These are phyloP conservation scores for Hemileia vastatrix DNA, from an alignment of 1,284 basidiomycete species.

Conservation along the genomic window DNA sequence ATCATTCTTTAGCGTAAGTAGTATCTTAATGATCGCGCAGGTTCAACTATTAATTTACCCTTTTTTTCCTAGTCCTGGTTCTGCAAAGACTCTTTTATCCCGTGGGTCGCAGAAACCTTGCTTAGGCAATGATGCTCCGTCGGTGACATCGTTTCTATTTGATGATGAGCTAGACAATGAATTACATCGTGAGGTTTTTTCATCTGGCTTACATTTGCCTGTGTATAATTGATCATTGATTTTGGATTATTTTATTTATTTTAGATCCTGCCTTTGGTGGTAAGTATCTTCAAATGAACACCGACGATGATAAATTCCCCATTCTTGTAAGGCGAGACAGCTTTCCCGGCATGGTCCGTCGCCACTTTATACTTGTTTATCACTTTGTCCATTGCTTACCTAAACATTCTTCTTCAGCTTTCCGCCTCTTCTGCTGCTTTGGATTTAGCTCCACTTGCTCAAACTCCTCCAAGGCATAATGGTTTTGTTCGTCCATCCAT, in stretches of 20 bases:
- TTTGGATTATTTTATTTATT: conserved; percentile 25
- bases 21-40: background rate
- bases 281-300: conserved; percentile 74
- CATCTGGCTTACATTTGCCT: conserved; percentile 19
- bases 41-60: too few relatives aligned
- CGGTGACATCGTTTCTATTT: conserved; percentile 56
- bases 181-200: conserved; percentile 71
- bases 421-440: conserved; percentile 84
- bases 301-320: conserved; percentile 74
- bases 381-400: conserved; percentile 11
- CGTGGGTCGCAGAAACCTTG: conserved; percentile 11
- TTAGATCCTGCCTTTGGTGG: conserved; percentile 61
- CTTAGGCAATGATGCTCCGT: conserved; percentile 19
- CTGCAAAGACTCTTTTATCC: conserved; percentile 9
- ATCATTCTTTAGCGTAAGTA: conserved; percentile 9
- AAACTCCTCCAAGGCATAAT: conserved; percentile 61
- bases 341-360: conserved; percentile 56
- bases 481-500: conserved; percentile 52
- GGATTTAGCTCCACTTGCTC: conserved; percentile 79
- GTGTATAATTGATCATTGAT: conserved; percentile 23
- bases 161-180: conserved; percentile 82
- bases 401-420: conserved; percentile 50
- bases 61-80: conserved; percentile 1
- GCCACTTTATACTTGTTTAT: conserved; percentile 8
- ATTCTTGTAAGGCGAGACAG: conserved; percentile 47